Evolutionary conservation across 768 basidiomycete genomes (phyloP), one percentile per base, ranked within the genome.

Genomic region (Auricularia heimuer): DNA sequence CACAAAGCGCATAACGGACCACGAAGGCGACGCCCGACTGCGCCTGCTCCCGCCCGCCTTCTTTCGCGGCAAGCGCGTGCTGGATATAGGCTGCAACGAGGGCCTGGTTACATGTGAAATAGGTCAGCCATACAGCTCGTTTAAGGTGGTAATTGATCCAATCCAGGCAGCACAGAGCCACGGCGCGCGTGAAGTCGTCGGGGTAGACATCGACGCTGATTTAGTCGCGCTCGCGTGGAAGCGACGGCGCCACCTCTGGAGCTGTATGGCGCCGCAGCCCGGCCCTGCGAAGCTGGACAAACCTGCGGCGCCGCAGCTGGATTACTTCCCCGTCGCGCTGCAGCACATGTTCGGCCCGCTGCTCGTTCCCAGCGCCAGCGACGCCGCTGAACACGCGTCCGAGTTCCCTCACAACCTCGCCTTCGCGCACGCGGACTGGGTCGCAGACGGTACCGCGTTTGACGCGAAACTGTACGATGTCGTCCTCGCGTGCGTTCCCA

Each of bases 51-150:
- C 86, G 0, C 47, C 73, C 3, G 68, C 73, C 1, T 76, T 88
- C 39, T 86, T 94, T 69, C 34, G 65, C 3, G 81, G 74, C 14
- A 82, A 83, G 65, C 76, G 78, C 60, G 87, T 94, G 2, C 80
- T 96, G 11, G 93, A 96, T 74, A 76, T 95, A 0, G 93, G 93
- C 0, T 92, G 90, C 72, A 96, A 95, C 72, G 87, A 91, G 70
- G 93, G 93, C 7, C 84, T 82, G 81, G 86, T 95, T 42, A 88
- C 90, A 1, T 88, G 88, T 71, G 90, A 94, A 72, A 85, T 94
- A n/a, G 92, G 92, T 88, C 67, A 61, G 78, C 37, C 2, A 18
- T 62, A 8, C n/a, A 4, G 18, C 54, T 14, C 37, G 3, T 29
- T 10, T 33, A n/a, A 47, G 64, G 10, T 12, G 61, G 33, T 42